Evolutionary conservation across 2,329 filamentous ascomycete species (phyloP), one percentile per base, ranked within the genome.

Genomic region (Eurotiales sp.): DNA sequence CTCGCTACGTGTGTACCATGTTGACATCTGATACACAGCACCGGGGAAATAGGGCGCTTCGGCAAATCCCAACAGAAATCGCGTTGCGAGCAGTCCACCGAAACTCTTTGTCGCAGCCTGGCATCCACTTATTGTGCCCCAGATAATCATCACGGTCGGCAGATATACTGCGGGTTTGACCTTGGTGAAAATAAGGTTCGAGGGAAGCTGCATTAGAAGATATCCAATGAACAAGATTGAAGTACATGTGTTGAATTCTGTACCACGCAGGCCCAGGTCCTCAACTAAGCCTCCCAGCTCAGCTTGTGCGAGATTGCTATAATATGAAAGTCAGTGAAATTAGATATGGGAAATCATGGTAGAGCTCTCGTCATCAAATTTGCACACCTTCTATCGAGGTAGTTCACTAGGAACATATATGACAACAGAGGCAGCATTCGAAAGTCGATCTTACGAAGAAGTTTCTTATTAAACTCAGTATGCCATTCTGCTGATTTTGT

Each of bases 281-380:
- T 64, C 61, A 1, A 70, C 72, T 5, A 80, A 64, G 11, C 76
- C 74, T 56, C 88, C 88, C 39, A 86, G 77, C 40, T 79, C 80
- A 27, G 87, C 88, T 69, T 91, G 91, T 66, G 84, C 84, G 61
- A 91, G 88, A 65, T 91, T 92, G 90, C 86, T 45, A 87, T 72
- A 51, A 56, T 57, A 63, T 61, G 54, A 52, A 55, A 15, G 19
- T 14, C n/a, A n/a, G n/a, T n/a, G n/a, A n/a, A n/a, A 43, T 29
- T 50, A 56, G 21, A 36, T 55, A 15, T 55, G 22, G 22, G 37
- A 21, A 11, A 11, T 8, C 7, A 15, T 21, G 17, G n/a, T n/a
- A n/a, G n/a, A n/a, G n/a, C n/a, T n/a, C n/a, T n/a, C n/a, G n/a
- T n/a, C n/a, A n/a, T n/a, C n/a, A n/a, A n/a, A n/a, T n/a, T n/a